phyloP scores from a whole-genome alignment of 1,284 basidiomycete species.

The Jaminaea rosea region DNA sequence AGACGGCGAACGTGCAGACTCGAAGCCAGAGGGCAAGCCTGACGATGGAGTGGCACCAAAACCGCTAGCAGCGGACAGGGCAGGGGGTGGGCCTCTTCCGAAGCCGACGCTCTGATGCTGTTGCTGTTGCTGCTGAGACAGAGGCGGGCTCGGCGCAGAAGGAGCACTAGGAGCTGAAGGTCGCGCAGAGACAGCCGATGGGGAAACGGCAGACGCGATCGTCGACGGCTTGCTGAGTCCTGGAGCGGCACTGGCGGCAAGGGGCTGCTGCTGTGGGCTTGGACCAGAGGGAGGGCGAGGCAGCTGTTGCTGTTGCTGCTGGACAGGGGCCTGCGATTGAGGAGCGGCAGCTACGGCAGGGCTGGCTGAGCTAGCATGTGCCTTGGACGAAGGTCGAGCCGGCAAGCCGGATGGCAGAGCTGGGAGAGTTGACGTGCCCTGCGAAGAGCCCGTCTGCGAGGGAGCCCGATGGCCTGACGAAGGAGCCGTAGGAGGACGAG shows the following conservation, averaged over 20 bases:
- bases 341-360: background rate
- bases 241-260: no score
- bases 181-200: no score
- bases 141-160: constrained; percentile 24
- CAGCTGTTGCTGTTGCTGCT: no score
- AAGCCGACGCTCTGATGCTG: no score
- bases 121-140: no score
- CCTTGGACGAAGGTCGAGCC: constrained; percentile 20
- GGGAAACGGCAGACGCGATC: no score
- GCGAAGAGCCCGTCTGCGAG: background rate
- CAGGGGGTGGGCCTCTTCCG: no score
- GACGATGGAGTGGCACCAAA: background rate
- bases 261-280: no score
- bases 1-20: constrained; percentile 22
- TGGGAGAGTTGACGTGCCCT: constrained; percentile 9
- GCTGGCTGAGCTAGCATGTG: constrained; percentile 3
- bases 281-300: no score
- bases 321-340: no score
- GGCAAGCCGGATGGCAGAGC: constrained; percentile 35
- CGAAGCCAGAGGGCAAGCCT: constrained; percentile 6
- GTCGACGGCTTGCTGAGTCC: no score
- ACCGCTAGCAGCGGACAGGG: background rate
- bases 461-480: background rate
- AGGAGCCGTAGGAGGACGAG: background rate
- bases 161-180: constrained; percentile 4